phyloP scores from a whole-genome alignment of 352 stramenopile genomes.

The Globisporangium irregulare region DNA sequence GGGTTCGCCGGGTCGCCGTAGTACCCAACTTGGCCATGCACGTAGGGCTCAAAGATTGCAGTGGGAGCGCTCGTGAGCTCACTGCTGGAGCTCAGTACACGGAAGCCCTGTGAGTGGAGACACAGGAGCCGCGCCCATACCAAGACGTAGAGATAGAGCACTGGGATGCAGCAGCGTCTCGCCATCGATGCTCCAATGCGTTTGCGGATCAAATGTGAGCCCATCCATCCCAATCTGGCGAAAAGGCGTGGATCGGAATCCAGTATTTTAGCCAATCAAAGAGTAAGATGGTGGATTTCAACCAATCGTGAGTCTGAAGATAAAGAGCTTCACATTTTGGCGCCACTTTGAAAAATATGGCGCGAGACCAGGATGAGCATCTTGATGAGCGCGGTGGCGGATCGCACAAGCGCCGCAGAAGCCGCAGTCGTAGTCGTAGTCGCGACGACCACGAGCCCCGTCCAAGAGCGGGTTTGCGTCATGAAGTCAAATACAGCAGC shows the following conservation, averaged over 20 bases:
- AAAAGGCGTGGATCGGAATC: slow-evolving; percentile 7
- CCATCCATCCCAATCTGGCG: background rate
- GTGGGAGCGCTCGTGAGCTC: slow-evolving; percentile 29
- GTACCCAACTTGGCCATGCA: slow-evolving; percentile 71
- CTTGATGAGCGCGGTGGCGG: background rate
- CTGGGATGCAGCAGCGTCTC: background rate
- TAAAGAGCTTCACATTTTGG: background rate
- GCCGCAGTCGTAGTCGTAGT: slow-evolving; percentile 10
- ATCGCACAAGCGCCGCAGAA: slow-evolving; percentile 11
- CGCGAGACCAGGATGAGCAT: background rate
- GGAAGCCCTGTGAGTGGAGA: slow-evolving; percentile 19
- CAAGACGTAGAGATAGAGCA: background rate
- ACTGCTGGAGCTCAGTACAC: slow-evolving; percentile 30
- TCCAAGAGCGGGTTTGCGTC: background rate
- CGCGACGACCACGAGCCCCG: background rate
- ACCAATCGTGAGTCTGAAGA: background rate
- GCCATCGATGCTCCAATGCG: background rate
- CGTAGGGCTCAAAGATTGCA: slow-evolving; percentile 83
- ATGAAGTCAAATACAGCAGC: background rate
- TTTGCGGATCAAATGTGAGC: background rate
- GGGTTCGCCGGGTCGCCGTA: slow-evolving; percentile 76
- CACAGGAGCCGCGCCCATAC: background rate
- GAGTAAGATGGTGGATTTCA: background rate
- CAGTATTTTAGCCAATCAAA: background rate
- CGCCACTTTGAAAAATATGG: slow-evolving; percentile 2